These are phyloP conservation scores for Lepidium africanum DNA, from an alignment of 345 rosid genomes.

Conservation along the genomic window DNA sequence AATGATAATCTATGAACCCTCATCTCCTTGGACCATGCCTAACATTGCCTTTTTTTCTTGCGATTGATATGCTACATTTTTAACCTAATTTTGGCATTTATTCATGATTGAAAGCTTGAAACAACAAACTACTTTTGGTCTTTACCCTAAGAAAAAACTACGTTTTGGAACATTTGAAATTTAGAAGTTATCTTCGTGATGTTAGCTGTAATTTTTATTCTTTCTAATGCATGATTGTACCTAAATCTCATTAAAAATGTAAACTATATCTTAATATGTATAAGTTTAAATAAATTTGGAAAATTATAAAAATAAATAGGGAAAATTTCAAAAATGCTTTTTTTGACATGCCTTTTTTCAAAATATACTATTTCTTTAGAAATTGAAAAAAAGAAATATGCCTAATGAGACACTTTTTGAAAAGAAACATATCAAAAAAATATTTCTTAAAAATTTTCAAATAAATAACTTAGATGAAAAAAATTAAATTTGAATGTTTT, in stretches of 20 bases:
- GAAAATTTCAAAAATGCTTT: no score
- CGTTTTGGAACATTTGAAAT: background rate
- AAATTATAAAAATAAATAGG: no score
- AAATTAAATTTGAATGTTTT: no score
- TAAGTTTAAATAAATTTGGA: no score
- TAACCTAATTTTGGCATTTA: constrained; percentile 15
- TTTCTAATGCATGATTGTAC: background rate
- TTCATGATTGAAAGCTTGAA: constrained; percentile 6
- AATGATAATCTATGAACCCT: constrained; percentile 16
- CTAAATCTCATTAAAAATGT: background rate
- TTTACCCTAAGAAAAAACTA: background rate
- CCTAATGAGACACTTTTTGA: no score
- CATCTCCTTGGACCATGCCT: constrained; percentile 28
- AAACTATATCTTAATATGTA: no score
- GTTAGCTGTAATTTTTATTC: background rate
- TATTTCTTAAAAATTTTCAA: no score
- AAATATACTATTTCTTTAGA: no score
- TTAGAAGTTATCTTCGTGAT: background rate
- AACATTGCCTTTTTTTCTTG: background rate
- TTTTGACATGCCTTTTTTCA: no score
- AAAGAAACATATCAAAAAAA: no score
- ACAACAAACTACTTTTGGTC: background rate
- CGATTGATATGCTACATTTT: background rate
- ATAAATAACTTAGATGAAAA: no score
- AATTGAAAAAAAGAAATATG: no score